Base-by-base conservation (phyloP, 345 rosid species). In the Eucalyptus erythrocorys region DNA sequence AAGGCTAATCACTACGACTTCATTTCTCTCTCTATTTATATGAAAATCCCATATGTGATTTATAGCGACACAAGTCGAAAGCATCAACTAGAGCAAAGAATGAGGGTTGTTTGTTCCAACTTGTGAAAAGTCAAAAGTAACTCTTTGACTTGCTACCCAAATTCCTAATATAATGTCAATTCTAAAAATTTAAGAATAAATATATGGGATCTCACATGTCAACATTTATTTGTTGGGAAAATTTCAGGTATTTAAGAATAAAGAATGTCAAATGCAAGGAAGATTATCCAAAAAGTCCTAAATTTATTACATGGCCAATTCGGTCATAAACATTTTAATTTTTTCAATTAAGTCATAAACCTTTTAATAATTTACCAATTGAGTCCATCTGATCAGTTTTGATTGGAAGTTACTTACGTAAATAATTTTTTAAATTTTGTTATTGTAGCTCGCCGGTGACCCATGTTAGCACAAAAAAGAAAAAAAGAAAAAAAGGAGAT, bases 371-470 rank as follows among this genome's bases (percentile, higher is more conserved):
- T 55, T 55, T 55, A 24, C 27, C 1, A 55, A 55, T 22, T 24
- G 3, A 55, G 61, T 55, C 30, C 1, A 55, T 55, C 0, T 2
- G 0, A 2, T 1, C 6, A 24, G 0, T 55, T 55, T 55, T 55
- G 13, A 1, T 24, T 55, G 3, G 3, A 55, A 55, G 24, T 22
- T 22, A 0, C 1, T 24, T 0, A 55, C 13, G 3, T 55, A 10
- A 26, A 55, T 55, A 55, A 55, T 55, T 55, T 55, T 4, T 10
- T 1, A 10, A 55, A 10, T 4, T 1, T 55, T 55, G 12, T 55
- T 22, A 55, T 55, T 55, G 30, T 2, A 55, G 0, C 1, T 24
- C 30, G 61, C 10, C 2, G 1, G 10, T 4, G 3, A 24, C 30
- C 61, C 30, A 2, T 24, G 61, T 55, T 55, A 22, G 1, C 61